phyloP scores from a whole-genome alignment of 805 yeast genomes.

The Wickerhamiella sergipiensis region DNA sequence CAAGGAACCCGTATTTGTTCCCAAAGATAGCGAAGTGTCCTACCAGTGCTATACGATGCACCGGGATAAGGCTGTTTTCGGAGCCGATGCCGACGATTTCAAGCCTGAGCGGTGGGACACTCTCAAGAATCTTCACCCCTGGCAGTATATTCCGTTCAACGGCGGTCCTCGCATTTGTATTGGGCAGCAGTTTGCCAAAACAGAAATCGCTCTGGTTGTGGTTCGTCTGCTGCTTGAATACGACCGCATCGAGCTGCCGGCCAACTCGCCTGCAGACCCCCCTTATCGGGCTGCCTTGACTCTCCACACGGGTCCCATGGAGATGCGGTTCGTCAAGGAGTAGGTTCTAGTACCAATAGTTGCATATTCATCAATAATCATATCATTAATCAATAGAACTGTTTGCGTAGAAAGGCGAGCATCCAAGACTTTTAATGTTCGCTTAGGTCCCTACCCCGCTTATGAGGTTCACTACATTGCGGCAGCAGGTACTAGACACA shows the following conservation, averaged over 20 bases:
- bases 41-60: slow-evolving; percentile 34
- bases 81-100: slow-evolving; percentile 32
- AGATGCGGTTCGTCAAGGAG: neutral
- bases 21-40: slow-evolving; percentile 32
- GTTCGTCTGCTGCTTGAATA: slow-evolving; percentile 29
- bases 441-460: too few species aligned
- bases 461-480: too few species aligned
- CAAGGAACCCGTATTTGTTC: slow-evolving; percentile 27
- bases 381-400: too few species aligned
- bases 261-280: neutral
- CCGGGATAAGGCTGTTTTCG: slow-evolving; percentile 29
- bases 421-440: too few species aligned
- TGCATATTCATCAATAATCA: too few species aligned
- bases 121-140: slow-evolving; percentile 22
- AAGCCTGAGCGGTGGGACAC: slow-evolving; percentile 38
- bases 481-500: too few species aligned
- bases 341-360: too few species aligned
- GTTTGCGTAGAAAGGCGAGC: too few species aligned
- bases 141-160: slow-evolving; percentile 40
- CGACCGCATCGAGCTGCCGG: slow-evolving; percentile 9
- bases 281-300: neutral
- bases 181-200: slow-evolving; percentile 43
- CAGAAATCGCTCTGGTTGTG: slow-evolving; percentile 35
- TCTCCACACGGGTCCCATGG: neutral
- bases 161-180: slow-evolving; percentile 45